Evolutionary conservation across 2,329 filamentous ascomycete species (phyloP).

Genomic region (Ceratocystis diversiconidia): DNA sequence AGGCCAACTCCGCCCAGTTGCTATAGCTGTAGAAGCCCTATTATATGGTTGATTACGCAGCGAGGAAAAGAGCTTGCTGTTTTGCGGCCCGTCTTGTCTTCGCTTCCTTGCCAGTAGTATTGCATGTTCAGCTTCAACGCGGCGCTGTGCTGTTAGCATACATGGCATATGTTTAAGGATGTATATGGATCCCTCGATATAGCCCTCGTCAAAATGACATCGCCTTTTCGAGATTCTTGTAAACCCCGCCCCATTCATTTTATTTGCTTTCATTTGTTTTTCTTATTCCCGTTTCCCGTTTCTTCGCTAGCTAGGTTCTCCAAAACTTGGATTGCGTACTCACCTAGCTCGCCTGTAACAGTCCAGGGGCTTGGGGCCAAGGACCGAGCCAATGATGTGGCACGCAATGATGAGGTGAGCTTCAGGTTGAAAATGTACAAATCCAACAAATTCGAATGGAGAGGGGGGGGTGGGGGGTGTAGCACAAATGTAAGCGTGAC

Average conservation of each 20-base stretch:
- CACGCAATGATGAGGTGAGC: too few relatives aligned
- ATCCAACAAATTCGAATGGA: too few relatives aligned
- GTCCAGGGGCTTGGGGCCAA: not conserved
- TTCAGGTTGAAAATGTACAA: too few relatives aligned
- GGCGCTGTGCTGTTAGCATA: not conserved
- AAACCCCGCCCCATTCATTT: not conserved
- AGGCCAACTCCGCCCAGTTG: not conserved
- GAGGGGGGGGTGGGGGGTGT: not conserved
- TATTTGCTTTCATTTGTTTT: not conserved
- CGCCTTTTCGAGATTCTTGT: not conserved
- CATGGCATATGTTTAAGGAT: not conserved
- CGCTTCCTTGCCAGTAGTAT: not conserved
- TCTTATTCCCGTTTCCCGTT: not conserved
- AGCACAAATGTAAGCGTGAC: not conserved
- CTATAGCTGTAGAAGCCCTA: not conserved
- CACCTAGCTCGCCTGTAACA: not conserved
- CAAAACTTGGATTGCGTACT: not conserved
- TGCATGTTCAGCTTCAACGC: not conserved
- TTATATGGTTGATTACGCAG: not conserved
- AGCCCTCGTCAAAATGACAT: not conserved
- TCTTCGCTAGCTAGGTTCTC: too few relatives aligned
- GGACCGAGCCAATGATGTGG: not conserved
- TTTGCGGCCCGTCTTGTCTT: not conserved
- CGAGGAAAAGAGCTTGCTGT: too few relatives aligned
- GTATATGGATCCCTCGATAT: not conserved